Evolutionary conservation across 2,329 filamentous ascomycete genomes (phyloP).

Genomic region (Chaetomiaceae sp.): DNA sequence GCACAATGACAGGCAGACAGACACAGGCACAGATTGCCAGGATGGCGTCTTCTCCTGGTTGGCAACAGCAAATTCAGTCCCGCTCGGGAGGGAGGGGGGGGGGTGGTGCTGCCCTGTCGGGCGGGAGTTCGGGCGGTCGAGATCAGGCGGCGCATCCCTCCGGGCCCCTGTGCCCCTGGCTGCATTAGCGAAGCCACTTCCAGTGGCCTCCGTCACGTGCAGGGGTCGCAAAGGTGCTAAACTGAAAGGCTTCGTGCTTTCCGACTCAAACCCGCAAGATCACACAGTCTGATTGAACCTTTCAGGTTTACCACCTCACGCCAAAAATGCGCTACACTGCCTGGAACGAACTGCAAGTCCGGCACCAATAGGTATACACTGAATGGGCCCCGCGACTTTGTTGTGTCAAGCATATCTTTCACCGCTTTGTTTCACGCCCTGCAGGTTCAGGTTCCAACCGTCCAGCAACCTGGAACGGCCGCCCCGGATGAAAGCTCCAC

Average conservation of each 20-base stretch:
- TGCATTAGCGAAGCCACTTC: conserved; percentile 18
- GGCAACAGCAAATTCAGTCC: conserved; percentile 13
- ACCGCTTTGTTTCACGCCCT: no score
- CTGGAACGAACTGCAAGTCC: no score
- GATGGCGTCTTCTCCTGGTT: conserved; percentile 16
- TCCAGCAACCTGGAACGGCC: no score
- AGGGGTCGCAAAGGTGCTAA: conserved; percentile 8
- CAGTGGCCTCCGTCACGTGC: conserved; percentile 19
- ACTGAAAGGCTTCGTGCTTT: neutral
- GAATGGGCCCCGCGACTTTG: no score
- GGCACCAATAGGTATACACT: no score
- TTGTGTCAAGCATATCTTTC: no score
- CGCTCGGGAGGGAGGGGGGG: conserved; percentile 13
- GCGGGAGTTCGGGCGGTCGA: conserved; percentile 15
- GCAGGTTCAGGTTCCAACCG: no score
- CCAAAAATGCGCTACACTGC: no score
- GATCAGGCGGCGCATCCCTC: conserved; percentile 19
- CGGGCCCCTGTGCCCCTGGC: conserved; percentile 1
- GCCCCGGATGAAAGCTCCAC: no score
- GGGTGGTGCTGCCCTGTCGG: conserved; percentile 3
- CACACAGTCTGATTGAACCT: no score
- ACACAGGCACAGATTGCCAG: conserved; percentile 14
- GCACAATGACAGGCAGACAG: neutral
- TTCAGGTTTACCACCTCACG: no score
- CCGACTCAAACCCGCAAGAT: no score